Percentiles rank a stretch among this genome's conserved stretches.
Conservation (phyloP, 139 green algal genomes). For the Micractinium sp. region DNA sequence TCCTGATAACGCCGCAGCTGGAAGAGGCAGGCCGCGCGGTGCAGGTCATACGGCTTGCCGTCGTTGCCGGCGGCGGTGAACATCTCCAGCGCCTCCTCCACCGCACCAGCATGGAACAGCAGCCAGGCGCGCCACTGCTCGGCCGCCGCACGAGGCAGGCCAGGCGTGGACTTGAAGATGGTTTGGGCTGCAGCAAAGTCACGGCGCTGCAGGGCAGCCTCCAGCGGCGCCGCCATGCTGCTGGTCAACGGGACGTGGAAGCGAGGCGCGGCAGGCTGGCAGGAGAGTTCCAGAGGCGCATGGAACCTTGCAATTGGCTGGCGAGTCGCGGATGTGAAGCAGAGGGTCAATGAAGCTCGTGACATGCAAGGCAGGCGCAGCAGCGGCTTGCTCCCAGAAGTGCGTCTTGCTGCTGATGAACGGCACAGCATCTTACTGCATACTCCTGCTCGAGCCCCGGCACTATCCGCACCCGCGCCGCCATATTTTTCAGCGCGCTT, state of each 20-base stretch:
- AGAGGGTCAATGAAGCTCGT: no score
- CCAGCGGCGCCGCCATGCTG: neutral
- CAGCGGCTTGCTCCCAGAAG: no score
- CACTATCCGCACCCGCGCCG: no score
- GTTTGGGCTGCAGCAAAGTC: constrained; percentile 13
- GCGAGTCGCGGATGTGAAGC: no score
- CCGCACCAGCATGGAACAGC: neutral
- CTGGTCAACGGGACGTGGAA: neutral
- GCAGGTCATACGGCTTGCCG: constrained; percentile 1
- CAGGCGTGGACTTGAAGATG: neutral
- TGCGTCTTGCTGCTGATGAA: no score
- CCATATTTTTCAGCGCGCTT: no score
- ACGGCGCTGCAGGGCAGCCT: neutral
- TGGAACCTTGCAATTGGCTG: no score
- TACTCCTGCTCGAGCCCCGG: no score
- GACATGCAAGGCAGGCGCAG: no score
- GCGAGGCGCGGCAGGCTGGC: no score
- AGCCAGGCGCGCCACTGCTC: constrained; percentile 25
- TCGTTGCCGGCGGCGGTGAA: neutral
- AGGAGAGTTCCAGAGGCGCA: no score
- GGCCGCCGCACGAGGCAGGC: neutral
- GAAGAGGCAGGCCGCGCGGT: constrained; percentile 6
- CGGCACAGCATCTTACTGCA: no score
- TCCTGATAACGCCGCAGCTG: neutral
- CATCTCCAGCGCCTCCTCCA: neutral